Conservation (phyloP, 441 rosid genomes). For the Gossypium lobatum region DNA sequence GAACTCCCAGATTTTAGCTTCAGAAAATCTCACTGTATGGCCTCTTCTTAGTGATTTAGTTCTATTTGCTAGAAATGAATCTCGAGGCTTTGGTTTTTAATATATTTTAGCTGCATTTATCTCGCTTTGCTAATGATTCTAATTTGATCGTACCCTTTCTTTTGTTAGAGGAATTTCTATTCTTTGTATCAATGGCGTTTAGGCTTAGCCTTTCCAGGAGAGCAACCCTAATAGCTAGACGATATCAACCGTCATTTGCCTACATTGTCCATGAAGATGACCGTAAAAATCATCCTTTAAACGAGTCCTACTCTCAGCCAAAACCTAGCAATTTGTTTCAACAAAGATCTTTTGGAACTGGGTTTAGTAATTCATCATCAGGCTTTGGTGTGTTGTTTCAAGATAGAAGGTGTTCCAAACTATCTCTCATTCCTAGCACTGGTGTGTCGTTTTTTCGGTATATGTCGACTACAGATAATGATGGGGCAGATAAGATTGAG, state of each 20-base stretch:
- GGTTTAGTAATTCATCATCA: conserved; percentile 22
- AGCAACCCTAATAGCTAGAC: conserved; percentile 33
- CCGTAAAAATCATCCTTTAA: conserved; percentile 16
- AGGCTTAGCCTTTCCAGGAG: conserved; percentile 45
- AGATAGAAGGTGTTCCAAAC: conserved; percentile 22
- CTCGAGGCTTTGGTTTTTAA: neutral
- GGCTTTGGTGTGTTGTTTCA: conserved; percentile 20
- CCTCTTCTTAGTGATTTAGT: neutral
- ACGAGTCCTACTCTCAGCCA: conserved; percentile 23
- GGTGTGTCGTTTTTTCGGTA: conserved; percentile 47
- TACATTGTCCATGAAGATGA: conserved; percentile 40
- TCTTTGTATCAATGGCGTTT: conserved; percentile 45
- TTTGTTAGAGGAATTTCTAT: neutral
- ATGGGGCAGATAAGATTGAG: conserved; percentile 21
- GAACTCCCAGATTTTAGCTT: neutral
- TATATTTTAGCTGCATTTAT: no score
- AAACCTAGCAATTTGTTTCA: conserved; percentile 27
- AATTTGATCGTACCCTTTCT: neutral
- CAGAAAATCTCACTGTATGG: neutral
- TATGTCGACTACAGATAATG: conserved; percentile 50
- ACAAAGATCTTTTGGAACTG: conserved; percentile 30
- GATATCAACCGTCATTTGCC: conserved; percentile 29
- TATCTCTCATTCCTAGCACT: conserved; percentile 26
- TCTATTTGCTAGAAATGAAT: neutral
- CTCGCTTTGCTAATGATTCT: neutral